These are phyloP conservation scores for Leptodermis oblonga DNA, from an alignment of 257 asterid genomes.

Conservation along the genomic window DNA sequence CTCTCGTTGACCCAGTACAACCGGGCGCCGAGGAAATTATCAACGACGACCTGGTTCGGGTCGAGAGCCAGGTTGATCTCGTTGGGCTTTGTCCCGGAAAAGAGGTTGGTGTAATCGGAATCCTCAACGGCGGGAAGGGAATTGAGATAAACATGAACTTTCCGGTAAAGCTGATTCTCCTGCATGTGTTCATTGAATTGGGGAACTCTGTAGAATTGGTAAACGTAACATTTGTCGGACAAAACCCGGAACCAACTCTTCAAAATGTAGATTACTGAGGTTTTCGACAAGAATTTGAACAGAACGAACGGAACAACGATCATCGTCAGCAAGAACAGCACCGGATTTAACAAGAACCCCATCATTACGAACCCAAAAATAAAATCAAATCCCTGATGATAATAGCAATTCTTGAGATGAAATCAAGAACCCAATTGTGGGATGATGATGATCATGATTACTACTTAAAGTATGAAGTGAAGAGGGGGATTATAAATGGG, in stretches of 20 bases:
- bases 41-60: constrained; percentile 48
- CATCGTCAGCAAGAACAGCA: constrained; percentile 28
- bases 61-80: constrained; percentile 70
- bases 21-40: constrained; percentile 70
- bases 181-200: constrained; percentile 86
- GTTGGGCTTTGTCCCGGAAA: constrained; percentile 53
- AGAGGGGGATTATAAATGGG: not conserved
- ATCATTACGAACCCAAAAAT: constrained; percentile 36
- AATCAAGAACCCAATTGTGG: not conserved
- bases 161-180: constrained; percentile 69
- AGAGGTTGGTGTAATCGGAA: constrained; percentile 76
- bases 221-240: constrained; percentile 52
- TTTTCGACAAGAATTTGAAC: constrained; percentile 41
- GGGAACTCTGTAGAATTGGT: constrained; percentile 83
- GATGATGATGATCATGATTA: not conserved
- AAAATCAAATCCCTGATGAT: no score
- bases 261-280: constrained; percentile 38
- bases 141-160: constrained; percentile 62
- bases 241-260: constrained; percentile 45
- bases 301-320: constrained; percentile 23
- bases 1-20: constrained; percentile 55
- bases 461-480: not conserved
- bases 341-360: constrained; percentile 33
- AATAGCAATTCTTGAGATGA: not conserved
- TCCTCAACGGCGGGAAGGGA: constrained; percentile 71